These are phyloP conservation scores for Gracilariopsis chorda DNA, from an alignment of 23 red algal species.

Conservation along the genomic window DNA sequence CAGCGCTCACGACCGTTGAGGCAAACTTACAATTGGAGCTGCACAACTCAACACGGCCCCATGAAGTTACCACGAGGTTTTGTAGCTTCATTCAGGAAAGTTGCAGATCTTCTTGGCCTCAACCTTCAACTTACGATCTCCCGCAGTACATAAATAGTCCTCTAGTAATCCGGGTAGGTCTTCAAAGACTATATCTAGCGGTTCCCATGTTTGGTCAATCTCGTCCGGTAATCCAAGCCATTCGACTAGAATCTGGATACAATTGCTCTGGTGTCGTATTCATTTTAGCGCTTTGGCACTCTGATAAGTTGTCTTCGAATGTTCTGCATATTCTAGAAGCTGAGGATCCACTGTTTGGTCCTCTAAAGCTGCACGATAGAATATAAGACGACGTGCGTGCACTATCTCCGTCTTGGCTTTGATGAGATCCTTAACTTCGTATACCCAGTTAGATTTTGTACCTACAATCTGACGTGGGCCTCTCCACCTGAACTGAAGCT, in stretches of 20 bases:
- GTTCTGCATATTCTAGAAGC: slow-evolving; percentile 2
- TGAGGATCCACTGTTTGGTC: not conserved
- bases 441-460: slow-evolving; percentile 1
- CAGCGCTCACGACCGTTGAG: too few species aligned
- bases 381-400: not conserved
- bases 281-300: not conserved
- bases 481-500: slow-evolving; percentile 9
- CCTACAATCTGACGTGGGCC: not conserved
- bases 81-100: not conserved
- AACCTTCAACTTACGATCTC: not conserved
- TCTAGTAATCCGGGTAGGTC: slow-evolving; percentile 19
- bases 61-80: not conserved
- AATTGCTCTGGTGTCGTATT: not conserved
- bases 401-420: not conserved
- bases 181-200: not conserved
- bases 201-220: slow-evolving; percentile 24
- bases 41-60: not conserved
- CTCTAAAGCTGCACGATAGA: not conserved
- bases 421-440: not conserved
- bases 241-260: not conserved
- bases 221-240: not conserved
- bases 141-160: not conserved
- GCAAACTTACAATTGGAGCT: too few species aligned
- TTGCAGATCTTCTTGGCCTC: not conserved
- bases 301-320: not conserved